Conservation (phyloP, 768 basidiomycete species). For the Boletus edulis region DNA sequence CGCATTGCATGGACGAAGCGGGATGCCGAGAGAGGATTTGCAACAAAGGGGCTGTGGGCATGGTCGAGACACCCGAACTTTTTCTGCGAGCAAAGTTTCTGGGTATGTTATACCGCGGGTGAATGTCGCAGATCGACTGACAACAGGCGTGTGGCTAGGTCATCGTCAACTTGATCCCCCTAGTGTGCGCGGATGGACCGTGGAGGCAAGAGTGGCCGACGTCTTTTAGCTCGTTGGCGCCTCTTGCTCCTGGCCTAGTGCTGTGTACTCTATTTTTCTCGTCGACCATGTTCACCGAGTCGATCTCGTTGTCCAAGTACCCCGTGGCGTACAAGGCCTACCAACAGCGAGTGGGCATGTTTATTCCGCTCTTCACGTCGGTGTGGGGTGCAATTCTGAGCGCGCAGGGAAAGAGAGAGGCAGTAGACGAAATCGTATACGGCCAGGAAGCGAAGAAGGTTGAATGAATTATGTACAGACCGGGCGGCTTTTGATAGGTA, state of each 20-base stretch:
- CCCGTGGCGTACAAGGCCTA: slow-evolving; percentile 68
- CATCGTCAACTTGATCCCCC: slow-evolving; percentile 66
- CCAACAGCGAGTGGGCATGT: slow-evolving; percentile 79
- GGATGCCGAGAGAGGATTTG: slow-evolving; percentile 78
- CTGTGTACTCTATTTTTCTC: slow-evolving; percentile 72
- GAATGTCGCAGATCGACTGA: neutral
- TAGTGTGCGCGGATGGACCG: slow-evolving; percentile 42
- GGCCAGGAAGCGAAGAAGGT: slow-evolving; percentile 33
- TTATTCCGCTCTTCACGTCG: slow-evolving; percentile 49
- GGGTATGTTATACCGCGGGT: slow-evolving; percentile 45
- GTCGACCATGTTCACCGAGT: slow-evolving; percentile 80
- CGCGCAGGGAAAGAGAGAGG: slow-evolving; percentile 35
- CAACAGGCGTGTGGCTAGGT: slow-evolving; percentile 39
- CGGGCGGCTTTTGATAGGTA: too few species aligned
- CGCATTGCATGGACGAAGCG: slow-evolving; percentile 63
- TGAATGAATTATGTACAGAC: slow-evolving; percentile 6
- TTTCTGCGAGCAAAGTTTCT: slow-evolving; percentile 85
- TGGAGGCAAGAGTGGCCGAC: slow-evolving; percentile 22
- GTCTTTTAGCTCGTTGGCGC: slow-evolving; percentile 31
- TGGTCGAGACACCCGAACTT: slow-evolving; percentile 94
- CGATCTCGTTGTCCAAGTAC: slow-evolving; percentile 75
- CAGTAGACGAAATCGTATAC: slow-evolving; percentile 43
- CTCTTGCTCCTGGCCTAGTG: slow-evolving; percentile 53
- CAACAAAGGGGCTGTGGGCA: slow-evolving; percentile 81
- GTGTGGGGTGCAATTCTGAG: slow-evolving; percentile 42